Evolutionary conservation across 83 land plant genomes (phyloP).

Genomic region (Picea mariana): DNA sequence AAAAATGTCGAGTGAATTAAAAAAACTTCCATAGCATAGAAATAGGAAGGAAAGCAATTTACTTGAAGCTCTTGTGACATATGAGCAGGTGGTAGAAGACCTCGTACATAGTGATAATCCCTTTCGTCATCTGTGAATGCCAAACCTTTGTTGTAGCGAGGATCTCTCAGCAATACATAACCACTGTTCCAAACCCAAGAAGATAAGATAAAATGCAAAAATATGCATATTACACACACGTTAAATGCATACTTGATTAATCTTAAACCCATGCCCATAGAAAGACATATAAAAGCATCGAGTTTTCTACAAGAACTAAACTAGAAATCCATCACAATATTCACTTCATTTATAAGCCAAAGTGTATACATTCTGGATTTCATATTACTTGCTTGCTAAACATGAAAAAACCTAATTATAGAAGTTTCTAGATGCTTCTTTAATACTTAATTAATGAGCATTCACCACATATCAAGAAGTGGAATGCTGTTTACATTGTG

Average conservation of each 20-base stretch:
- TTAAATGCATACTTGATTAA: background rate
- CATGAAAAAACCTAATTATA: too few relatives aligned
- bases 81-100: slow-evolving; percentile 71
- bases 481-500: too few relatives aligned
- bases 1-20: too few relatives aligned
- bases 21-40: too few relatives aligned
- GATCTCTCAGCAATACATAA: slow-evolving; percentile 63
- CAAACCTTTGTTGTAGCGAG: slow-evolving; percentile 75
- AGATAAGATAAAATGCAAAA: slow-evolving; percentile 4
- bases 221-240: slow-evolving; percentile 16
- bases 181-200: slow-evolving; percentile 42
- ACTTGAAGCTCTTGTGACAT: slow-evolving; percentile 77
- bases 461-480: too few relatives aligned
- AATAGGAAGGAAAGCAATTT: background rate
- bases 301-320: background rate
- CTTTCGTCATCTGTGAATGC: slow-evolving; percentile 74
- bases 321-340: background rate
- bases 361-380: background rate
- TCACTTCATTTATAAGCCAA: background rate
- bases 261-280: background rate
- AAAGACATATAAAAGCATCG: too few relatives aligned
- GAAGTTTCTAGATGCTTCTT: too few relatives aligned
- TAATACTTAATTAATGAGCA: too few relatives aligned
- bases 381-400: background rate
- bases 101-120: slow-evolving; percentile 70